Percentiles rank a stretch among this genome's conserved stretches.
phyloP scores from a whole-genome alignment of 2,329 filamentous ascomycete genomes.

The Fusarium sp. region DNA sequence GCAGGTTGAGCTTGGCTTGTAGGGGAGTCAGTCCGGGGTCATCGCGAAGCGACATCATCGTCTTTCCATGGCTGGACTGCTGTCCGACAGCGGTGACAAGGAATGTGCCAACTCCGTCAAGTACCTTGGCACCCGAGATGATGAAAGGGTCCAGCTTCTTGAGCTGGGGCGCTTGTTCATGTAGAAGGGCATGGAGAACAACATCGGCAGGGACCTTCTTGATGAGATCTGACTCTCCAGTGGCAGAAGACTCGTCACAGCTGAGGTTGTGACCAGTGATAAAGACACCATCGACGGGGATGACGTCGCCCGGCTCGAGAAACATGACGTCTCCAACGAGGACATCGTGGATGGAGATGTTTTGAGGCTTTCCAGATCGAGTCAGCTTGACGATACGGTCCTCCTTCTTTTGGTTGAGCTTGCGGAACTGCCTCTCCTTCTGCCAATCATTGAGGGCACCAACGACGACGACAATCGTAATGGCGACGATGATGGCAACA shows the following conservation, averaged over 20 bases:
- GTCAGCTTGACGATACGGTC: slow-evolving; percentile 73
- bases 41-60: slow-evolving; percentile 65
- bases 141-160: slow-evolving; percentile 73
- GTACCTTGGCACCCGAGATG: slow-evolving; percentile 64
- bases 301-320: slow-evolving; percentile 74
- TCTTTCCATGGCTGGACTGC: slow-evolving; percentile 64
- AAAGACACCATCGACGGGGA: slow-evolving; percentile 76
- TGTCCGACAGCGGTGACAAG: slow-evolving; percentile 65
- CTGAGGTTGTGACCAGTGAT: slow-evolving; percentile 64
- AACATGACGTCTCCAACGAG: slow-evolving; percentile 76
- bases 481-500: slow-evolving; percentile 73
- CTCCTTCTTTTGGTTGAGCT: slow-evolving; percentile 70
- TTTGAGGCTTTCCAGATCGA: slow-evolving; percentile 70
- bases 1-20: slow-evolving; percentile 61
- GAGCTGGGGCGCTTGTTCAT: slow-evolving; percentile 57
- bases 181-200: slow-evolving; percentile 63
- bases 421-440: slow-evolving; percentile 73
- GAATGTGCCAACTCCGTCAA: slow-evolving; percentile 65
- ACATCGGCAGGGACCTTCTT: slow-evolving; percentile 72
- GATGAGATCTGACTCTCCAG: slow-evolving; percentile 77
- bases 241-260: slow-evolving; percentile 79
- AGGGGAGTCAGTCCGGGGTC: slow-evolving; percentile 64
- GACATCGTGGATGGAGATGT: slow-evolving; percentile 73
- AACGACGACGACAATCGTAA: slow-evolving; percentile 71
- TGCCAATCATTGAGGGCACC: slow-evolving; percentile 75